These are phyloP conservation scores for Falciphora oryzae DNA, from an alignment of 2,329 filamentous ascomycete genomes.

Conservation along the genomic window DNA sequence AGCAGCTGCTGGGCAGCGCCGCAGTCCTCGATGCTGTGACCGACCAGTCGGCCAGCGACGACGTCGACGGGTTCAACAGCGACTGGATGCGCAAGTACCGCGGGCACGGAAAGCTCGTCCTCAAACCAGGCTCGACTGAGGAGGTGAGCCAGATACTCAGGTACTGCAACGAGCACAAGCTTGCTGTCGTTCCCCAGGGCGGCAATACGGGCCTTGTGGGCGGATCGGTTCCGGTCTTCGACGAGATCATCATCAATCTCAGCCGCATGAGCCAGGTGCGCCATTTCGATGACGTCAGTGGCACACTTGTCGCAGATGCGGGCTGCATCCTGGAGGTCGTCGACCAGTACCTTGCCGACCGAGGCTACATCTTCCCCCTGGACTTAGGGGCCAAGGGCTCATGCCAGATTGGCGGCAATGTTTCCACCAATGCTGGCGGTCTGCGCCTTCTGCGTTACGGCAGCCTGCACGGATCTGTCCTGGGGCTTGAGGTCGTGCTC, in stretches of 20 bases:
- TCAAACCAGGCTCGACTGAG: slow-evolving; percentile 78
- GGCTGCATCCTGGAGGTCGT: slow-evolving; percentile 86
- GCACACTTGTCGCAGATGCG: slow-evolving; percentile 82
- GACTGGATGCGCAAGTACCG: slow-evolving; percentile 99
- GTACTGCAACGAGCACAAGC: slow-evolving; percentile 89
- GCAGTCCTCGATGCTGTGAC: slow-evolving; percentile 82
- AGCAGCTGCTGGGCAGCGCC: slow-evolving; percentile 68
- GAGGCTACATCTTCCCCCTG: slow-evolving; percentile 84
- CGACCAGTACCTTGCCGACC: slow-evolving; percentile 78
- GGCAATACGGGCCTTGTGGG: slow-evolving; percentile 96
- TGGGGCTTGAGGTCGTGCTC: slow-evolving; percentile 89
- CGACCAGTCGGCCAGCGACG: slow-evolving; percentile 61
- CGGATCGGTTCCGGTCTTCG: slow-evolving; percentile 92
- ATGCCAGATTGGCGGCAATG: slow-evolving; percentile 92
- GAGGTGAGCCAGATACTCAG: slow-evolving; percentile 86
- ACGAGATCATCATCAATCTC: slow-evolving; percentile 93
- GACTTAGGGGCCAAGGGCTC: slow-evolving; percentile 98
- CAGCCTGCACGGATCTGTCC: slow-evolving; percentile 85
- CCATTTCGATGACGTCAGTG: slow-evolving; percentile 89
- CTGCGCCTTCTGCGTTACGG: slow-evolving; percentile 87
- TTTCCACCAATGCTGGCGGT: slow-evolving; percentile 92
- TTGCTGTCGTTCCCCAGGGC: slow-evolving; percentile 94
- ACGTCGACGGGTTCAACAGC: slow-evolving; percentile 87
- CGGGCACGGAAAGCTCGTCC: slow-evolving; percentile 78
- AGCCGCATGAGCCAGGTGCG: slow-evolving; percentile 85